Evolutionary conservation across 106 monocot genomes (phyloP), one percentile per base, ranked within the genome.

Genomic region (Phalaenopsis aphrodite): DNA sequence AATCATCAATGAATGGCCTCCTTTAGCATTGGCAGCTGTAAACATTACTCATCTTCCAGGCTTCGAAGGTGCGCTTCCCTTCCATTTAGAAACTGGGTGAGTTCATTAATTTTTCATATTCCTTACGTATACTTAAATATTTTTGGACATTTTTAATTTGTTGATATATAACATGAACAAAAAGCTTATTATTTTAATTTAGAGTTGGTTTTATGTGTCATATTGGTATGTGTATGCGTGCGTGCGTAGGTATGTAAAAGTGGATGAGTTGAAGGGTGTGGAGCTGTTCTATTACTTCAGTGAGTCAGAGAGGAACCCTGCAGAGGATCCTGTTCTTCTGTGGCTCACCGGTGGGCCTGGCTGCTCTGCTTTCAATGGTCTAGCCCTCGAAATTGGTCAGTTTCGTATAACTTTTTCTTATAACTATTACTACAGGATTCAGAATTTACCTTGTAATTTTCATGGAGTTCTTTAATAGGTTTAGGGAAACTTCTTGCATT

Each of bases 331-430:
- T 9, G 46, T 91, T 4, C 23, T 91, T 18, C 78, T 91, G 7
- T 91, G 90, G 90, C 81, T 91, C 80, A 88, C 82, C 9, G 90
- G 90, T 1, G 90, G 88, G 18, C 90, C 90, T 2, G 86, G 90
- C 2, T 88, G 90, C 88, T 88, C 90, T 4, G 82, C 75, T 6
- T 80, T 88, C 55, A 77, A 68, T 37, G 87, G 76, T 30, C 58
- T 88, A 2, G 48, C 39, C 39, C 86, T 84, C 30, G 85, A 90
- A 67, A 75, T 86, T 0, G 88, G 90, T 82, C 30, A 52, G 2
- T 56, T 48, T 30, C 30, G 30, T 30, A 30, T 30, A 30, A 30
- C 30, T 30, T 30, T 30, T 30, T 30, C 30, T 30, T 30, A 30
- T 30, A 30, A 30, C 30, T 30, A 30, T 30, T 30, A 30, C 30